These are phyloP conservation scores for Huntiella moniliformis DNA, from an alignment of 2,329 filamentous ascomycete genomes.

Conservation along the genomic window DNA sequence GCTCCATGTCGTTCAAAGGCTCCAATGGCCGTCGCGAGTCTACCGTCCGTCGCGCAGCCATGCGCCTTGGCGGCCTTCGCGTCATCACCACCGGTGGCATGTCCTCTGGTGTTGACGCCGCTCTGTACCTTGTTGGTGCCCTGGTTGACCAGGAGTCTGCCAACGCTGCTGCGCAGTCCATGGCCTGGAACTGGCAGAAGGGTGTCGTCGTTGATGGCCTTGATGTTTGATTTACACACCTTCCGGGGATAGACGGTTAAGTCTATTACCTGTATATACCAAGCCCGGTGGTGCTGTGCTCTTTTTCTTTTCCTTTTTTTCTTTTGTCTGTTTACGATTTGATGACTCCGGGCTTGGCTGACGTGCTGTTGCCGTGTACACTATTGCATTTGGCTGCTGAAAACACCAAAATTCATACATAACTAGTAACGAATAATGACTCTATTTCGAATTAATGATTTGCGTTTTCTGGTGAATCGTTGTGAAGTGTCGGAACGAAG, in stretches of 20 bases:
- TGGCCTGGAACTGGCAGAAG: conserved; percentile 78
- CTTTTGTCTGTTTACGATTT: neutral
- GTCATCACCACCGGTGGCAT: conserved; percentile 68
- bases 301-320: conserved; percentile 1
- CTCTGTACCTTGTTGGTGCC: conserved; percentile 69
- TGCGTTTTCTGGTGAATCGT: neutral
- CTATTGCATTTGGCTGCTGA: neutral
- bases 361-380: neutral
- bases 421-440: no score
- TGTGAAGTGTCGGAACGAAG: no score
- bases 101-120: conserved; percentile 64
- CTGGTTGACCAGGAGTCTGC: conserved; percentile 62
- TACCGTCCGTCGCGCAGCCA: conserved; percentile 56
- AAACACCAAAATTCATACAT: no score
- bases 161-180: conserved; percentile 51
- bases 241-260: no score
- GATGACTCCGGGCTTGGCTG: neutral
- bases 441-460: neutral
- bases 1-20: conserved; percentile 64
- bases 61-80: conserved; percentile 50
- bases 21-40: conserved; percentile 60
- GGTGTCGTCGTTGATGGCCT: conserved; percentile 68
- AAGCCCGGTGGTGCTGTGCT: neutral
- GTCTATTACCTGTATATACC: neutral
- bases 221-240: conserved; percentile 42